Conservation (phyloP, 306 rosid species). For the Rubus idaeus region DNA sequence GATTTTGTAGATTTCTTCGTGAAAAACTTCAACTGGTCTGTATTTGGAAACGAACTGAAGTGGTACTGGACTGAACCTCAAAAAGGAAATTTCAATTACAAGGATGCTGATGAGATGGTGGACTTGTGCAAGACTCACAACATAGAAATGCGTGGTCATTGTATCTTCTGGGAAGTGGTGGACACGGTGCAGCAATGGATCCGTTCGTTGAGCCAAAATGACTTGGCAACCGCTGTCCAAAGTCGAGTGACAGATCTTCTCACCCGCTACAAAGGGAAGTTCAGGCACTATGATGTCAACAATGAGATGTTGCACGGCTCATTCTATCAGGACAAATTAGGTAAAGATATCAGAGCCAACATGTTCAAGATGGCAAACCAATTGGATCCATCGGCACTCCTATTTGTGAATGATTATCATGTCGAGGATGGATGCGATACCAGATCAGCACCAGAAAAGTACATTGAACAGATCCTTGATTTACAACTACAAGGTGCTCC, state of each 20-base stretch:
- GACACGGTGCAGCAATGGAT: slow-evolving; percentile 71
- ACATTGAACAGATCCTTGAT: slow-evolving; percentile 66
- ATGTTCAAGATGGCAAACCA: slow-evolving; percentile 81
- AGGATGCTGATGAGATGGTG: slow-evolving; percentile 80
- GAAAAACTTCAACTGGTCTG: slow-evolving; percentile 92
- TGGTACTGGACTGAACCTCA: slow-evolving; percentile 96
- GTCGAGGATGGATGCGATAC: slow-evolving; percentile 80
- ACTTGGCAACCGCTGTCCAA: slow-evolving; percentile 66
- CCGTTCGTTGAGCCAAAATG: slow-evolving; percentile 53
- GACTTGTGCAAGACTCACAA: slow-evolving; percentile 59
- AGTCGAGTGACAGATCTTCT: slow-evolving; percentile 63
- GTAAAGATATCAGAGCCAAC: slow-evolving; percentile 67
- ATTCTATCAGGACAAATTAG: slow-evolving; percentile 69
- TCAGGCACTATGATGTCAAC: slow-evolving; percentile 86
- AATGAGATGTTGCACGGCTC: slow-evolving; percentile 94
- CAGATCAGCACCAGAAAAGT: slow-evolving; percentile 71
- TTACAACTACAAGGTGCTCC: slow-evolving; percentile 76
- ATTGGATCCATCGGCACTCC: slow-evolving; percentile 60
- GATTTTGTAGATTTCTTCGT: slow-evolving; percentile 72
- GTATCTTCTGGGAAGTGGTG: slow-evolving; percentile 94
- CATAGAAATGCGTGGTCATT: slow-evolving; percentile 76
- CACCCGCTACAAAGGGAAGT: slow-evolving; percentile 72
- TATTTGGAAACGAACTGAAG: slow-evolving; percentile 91
- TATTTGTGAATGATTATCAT: slow-evolving; percentile 82
- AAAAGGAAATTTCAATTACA: slow-evolving; percentile 71